phyloP scores from a whole-genome alignment of 1,284 basidiomycete genomes.

The Sporisorium graminicola region DNA sequence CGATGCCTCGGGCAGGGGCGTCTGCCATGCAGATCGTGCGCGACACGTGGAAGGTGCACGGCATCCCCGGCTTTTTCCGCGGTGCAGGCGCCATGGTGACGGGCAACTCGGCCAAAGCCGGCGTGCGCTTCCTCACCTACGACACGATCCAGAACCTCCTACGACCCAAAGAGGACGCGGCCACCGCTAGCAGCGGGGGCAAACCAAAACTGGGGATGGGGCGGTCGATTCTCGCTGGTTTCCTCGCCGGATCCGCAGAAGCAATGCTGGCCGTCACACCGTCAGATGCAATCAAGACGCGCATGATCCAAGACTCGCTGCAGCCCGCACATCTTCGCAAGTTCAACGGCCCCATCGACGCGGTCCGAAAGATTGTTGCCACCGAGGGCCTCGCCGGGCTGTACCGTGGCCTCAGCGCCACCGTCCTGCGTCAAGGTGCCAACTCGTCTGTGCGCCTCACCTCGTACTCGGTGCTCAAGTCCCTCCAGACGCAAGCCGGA shows the following conservation, averaged over 20 bases:
- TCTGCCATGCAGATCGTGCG: conserved; percentile 26
- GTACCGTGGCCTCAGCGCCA: conserved; percentile 91
- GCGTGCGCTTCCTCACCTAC: conserved; percentile 92
- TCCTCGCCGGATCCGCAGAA: conserved; percentile 92
- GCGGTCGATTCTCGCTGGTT: conserved; percentile 76
- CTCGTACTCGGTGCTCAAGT: conserved; percentile 87
- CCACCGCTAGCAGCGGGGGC: not conserved
- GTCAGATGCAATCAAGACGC: conserved; percentile 98
- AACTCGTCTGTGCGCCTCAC: conserved; percentile 95
- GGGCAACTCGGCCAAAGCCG: conserved; percentile 73
- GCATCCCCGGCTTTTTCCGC: conserved; percentile 18
- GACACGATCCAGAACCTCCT: conserved; percentile 82
- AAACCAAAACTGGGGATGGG: conserved; percentile 23
- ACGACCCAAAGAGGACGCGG: conserved; percentile 12
- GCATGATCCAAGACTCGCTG: conserved; percentile 92
- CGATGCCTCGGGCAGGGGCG: conserved; percentile 6
- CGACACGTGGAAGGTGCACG: conserved; percentile 15
- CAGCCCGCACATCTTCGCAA: conserved; percentile 81
- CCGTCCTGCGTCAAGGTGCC: conserved; percentile 87
- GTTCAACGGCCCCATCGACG: conserved; percentile 26
- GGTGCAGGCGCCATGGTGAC: conserved; percentile 42
- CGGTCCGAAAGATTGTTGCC: conserved; percentile 16
- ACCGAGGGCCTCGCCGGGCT: conserved; percentile 80
- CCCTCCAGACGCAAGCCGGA: conserved; percentile 36
- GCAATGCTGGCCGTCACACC: conserved; percentile 94